These are phyloP conservation scores for Arthrobotrys sinensis DNA, from an alignment of 2,329 filamentous ascomycete species.

Conservation along the genomic window DNA sequence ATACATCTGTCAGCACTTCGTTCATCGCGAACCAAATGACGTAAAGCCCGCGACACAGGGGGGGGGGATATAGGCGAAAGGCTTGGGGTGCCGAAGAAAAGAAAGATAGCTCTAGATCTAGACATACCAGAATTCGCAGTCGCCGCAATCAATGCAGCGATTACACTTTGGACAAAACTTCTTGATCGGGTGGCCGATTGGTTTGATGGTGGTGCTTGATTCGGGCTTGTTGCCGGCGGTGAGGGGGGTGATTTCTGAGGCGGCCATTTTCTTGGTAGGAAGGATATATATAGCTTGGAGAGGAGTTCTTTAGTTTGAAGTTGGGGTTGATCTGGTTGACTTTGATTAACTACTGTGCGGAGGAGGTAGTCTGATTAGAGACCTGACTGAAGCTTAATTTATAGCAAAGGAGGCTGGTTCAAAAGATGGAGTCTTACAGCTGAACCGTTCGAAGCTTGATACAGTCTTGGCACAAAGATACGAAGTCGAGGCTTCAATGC, in stretches of 20 bases:
- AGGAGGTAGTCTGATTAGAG: neutral
- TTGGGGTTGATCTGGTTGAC: neutral
- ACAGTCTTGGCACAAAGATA: neutral
- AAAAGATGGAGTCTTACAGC: neutral
- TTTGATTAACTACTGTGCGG: neutral
- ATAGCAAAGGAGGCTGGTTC: neutral
- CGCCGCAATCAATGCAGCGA: slow-evolving; percentile 58
- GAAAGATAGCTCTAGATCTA: no score
- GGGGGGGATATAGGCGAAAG: neutral
- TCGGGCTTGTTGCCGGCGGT: slow-evolving; percentile 52
- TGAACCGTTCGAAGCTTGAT: neutral
- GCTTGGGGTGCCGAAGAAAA: no score
- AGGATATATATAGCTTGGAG: neutral
- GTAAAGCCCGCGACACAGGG: neutral
- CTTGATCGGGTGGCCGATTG: slow-evolving; percentile 49
- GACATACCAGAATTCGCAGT: slow-evolving; percentile 59
- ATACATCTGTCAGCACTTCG: neutral
- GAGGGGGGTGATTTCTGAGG: slow-evolving; percentile 58
- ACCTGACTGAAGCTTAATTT: neutral
- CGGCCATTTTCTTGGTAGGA: slow-evolving; percentile 25
- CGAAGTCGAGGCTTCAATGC: no score
- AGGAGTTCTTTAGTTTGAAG: neutral
- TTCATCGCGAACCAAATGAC: neutral
- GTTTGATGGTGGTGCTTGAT: slow-evolving; percentile 36
- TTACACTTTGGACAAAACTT: slow-evolving; percentile 59